Evolutionary conservation across 805 yeast genomes (phyloP).

Genomic region (Allodekkera sacchari): DNA sequence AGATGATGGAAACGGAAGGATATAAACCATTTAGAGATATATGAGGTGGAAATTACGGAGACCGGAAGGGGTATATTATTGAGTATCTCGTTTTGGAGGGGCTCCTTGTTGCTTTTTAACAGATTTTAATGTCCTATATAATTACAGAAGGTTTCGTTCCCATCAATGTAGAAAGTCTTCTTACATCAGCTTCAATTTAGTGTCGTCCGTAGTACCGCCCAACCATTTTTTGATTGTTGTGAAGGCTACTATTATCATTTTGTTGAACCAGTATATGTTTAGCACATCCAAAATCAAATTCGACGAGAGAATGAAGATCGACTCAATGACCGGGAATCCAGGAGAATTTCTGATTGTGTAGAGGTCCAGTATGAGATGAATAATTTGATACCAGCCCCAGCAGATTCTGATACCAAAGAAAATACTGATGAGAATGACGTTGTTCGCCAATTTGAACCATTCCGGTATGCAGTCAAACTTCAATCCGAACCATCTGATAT

Average conservation of each 20-base stretch:
- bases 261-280: slow-evolving; percentile 29
- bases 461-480: slow-evolving; percentile 22
- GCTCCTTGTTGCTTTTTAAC: background rate
- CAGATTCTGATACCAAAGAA: slow-evolving; percentile 28
- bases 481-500: slow-evolving; percentile 29
- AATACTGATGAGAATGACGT: slow-evolving; percentile 24
- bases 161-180: background rate
- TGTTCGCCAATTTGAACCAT: slow-evolving; percentile 24
- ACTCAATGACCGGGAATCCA: slow-evolving; percentile 19
- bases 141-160: background rate
- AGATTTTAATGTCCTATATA: background rate
- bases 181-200: slow-evolving; percentile 25
- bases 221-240: slow-evolving; percentile 26
- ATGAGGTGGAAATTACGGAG: slow-evolving; percentile 18
- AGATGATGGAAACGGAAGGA: slow-evolving; percentile 34
- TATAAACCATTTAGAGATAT: too few species aligned
- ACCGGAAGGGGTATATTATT: too few species aligned
- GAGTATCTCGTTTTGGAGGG: too few species aligned
- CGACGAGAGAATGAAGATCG: slow-evolving; percentile 21
- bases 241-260: slow-evolving; percentile 29
- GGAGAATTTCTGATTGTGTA: slow-evolving; percentile 19
- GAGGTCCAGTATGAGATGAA: slow-evolving; percentile 20
- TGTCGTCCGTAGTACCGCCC: slow-evolving; percentile 16
- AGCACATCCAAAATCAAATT: slow-evolving; percentile 26
- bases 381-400: slow-evolving; percentile 33